A percentile compares a stretch with the other conserved stretches of the same genome.
phyloP scores from a whole-genome alignment of 306 rosid genomes.

The Acmispon strigosus region DNA sequence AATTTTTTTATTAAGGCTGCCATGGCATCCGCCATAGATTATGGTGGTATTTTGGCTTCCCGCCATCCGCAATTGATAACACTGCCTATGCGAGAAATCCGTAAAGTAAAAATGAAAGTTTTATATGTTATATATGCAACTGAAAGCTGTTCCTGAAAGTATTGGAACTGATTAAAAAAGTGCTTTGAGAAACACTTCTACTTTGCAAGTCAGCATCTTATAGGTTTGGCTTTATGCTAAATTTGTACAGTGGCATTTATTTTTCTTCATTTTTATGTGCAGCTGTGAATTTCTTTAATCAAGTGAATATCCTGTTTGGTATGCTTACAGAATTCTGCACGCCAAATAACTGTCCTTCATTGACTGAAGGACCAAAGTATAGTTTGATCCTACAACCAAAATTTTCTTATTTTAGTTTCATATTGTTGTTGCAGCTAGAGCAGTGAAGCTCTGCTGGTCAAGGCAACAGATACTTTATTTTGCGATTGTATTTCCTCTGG shows the following conservation, averaged over 20 bases:
- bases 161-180: too few species aligned
- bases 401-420: conserved; percentile 1
- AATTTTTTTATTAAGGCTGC: too few species aligned
- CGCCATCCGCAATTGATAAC: too few species aligned
- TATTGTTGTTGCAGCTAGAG: background rate
- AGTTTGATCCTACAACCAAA: conserved; percentile 22
- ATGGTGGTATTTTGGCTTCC: too few species aligned
- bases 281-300: conserved; percentile 92
- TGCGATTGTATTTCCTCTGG: background rate
- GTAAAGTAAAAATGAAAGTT: background rate
- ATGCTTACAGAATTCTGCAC: conserved; percentile 91
- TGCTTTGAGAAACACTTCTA: too few species aligned
- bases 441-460: background rate
- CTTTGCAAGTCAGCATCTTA: background rate
- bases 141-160: background rate
- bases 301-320: conserved; percentile 74
- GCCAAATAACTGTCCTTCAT: conserved; percentile 58
- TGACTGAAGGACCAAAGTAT: conserved; percentile 86
- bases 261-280: conserved; percentile 11
- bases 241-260: background rate
- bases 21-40: too few species aligned
- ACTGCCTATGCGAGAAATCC: background rate
- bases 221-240: too few species aligned
- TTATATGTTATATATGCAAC: background rate
- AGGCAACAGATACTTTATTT: background rate